Percentiles rank a stretch among this genome's conserved stretches.
Conservation (phyloP, 495 filamentous ascomycete genomes). For the Penicillium cinerascens region DNA sequence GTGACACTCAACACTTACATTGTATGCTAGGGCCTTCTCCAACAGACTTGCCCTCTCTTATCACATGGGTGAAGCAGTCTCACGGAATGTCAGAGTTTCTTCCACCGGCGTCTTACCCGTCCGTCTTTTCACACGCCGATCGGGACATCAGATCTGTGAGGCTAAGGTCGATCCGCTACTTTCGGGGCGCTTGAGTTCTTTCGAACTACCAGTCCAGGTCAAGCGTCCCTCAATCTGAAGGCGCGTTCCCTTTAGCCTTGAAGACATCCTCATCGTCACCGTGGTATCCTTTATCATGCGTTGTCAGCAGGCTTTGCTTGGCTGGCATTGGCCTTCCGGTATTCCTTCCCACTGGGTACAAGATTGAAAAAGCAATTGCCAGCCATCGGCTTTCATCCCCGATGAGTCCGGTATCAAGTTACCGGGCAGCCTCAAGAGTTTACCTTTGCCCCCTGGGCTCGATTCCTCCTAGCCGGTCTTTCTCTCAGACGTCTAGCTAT, state of each 20-base stretch:
- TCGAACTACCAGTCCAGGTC: constrained; percentile 8
- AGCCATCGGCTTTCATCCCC: constrained; percentile 11
- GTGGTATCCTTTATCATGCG: constrained; percentile 6
- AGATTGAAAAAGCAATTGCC: constrained; percentile 6
- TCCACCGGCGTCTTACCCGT: constrained; percentile 24
- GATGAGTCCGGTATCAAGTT: constrained; percentile 7
- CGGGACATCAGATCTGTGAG: constrained; percentile 16
- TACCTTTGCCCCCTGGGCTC: constrained; percentile 11
- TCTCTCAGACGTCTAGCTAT: constrained; percentile 1
- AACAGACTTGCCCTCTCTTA: constrained; percentile 16
- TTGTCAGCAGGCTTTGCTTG: constrained; percentile 3
- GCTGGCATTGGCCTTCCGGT: constrained; percentile 6
- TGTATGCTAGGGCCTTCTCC: constrained; percentile 15
- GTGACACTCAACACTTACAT: constrained; percentile 7
- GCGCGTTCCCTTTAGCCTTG: neutral
- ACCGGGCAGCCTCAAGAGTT: constrained; percentile 17
- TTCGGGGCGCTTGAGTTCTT: constrained; percentile 1
- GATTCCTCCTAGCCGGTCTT: constrained; percentile 18
- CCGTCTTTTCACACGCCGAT: constrained; percentile 19
- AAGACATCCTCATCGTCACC: constrained; percentile 5
- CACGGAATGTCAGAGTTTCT: constrained; percentile 19
- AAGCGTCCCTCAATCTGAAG: neutral
- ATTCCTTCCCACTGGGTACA: constrained; percentile 2
- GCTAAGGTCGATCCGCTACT: constrained; percentile 9
- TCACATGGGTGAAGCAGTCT: constrained; percentile 19